Percentiles rank a stretch among this genome's conserved stretches.
Evolutionary conservation across 1,284 basidiomycete genomes (phyloP).

Genomic region (Naganishia sp.): DNA sequence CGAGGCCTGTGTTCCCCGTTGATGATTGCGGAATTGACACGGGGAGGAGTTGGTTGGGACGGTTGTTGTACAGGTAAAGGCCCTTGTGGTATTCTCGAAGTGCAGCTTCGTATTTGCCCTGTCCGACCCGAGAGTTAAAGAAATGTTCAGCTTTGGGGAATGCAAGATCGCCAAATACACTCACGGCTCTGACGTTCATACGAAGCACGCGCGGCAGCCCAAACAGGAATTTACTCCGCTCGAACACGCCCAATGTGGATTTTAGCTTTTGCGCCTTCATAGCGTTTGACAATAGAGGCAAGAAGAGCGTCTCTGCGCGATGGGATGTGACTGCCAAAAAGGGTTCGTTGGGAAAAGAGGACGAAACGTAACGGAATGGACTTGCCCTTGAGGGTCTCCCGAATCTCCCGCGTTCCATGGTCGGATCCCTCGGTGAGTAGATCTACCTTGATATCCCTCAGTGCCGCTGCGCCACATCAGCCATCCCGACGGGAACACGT

Average conservation of each 20-base stretch:
- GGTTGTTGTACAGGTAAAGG: slow-evolving; percentile 81
- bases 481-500: not conserved
- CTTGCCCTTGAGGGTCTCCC: slow-evolving; percentile 80
- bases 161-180: slow-evolving; percentile 43
- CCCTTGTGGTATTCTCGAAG: slow-evolving; percentile 98
- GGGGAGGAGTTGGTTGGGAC: slow-evolving; percentile 76
- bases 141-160: not conserved
- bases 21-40: slow-evolving; percentile 53
- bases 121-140: not conserved
- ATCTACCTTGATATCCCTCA: slow-evolving; percentile 89
- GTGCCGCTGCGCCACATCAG: slow-evolving; percentile 63
- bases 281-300: slow-evolving; percentile 93
- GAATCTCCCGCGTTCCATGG: slow-evolving; percentile 78
- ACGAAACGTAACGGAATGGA: slow-evolving; percentile 17
- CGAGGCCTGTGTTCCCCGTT: not conserved
- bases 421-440: slow-evolving; percentile 75
- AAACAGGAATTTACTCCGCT: slow-evolving; percentile 97
- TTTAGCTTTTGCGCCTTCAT: slow-evolving; percentile 91
- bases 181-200: slow-evolving; percentile 82
- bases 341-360: slow-evolving; percentile 11
- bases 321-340: slow-evolving; percentile 61
- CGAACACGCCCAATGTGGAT: slow-evolving; percentile 91
- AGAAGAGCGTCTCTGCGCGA: slow-evolving; percentile 92
- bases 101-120: slow-evolving; percentile 92
- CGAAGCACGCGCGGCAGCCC: slow-evolving; percentile 91